These are phyloP conservation scores for Neonectria neomacrospora DNA, from an alignment of 2,329 filamentous ascomycete species.

Conservation along the genomic window DNA sequence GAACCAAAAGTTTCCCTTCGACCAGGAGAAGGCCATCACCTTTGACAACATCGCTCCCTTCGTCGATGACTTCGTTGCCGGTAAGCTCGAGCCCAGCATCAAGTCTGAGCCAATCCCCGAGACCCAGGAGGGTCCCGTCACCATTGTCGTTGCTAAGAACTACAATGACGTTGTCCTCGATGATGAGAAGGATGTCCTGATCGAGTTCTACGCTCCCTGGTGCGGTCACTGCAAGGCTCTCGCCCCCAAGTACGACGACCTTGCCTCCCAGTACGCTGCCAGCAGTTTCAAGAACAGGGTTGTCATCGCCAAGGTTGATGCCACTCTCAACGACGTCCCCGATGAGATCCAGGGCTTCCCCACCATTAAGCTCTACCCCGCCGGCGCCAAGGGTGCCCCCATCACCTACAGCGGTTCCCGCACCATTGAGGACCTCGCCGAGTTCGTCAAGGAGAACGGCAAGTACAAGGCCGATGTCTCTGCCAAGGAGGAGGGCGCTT, in stretches of 20 bases:
- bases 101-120: conserved; percentile 98
- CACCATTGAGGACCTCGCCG: conserved; percentile 89
- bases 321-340: conserved; percentile 94
- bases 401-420: conserved; percentile 89
- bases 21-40: conserved; percentile 83
- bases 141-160: conserved; percentile 89
- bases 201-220: conserved; percentile 99
- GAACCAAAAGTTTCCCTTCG: conserved; percentile 97
- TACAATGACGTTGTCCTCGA: conserved; percentile 94
- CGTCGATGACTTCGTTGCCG: conserved; percentile 83
- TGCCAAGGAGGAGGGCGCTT: conserved; percentile 63
- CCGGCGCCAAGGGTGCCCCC: conserved; percentile 85
- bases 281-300: conserved; percentile 85
- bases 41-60: conserved; percentile 79
- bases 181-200: conserved; percentile 93
- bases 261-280: conserved; percentile 80
- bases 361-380: conserved; percentile 97
- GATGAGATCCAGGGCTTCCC: conserved; percentile 98
- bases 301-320: conserved; percentile 96
- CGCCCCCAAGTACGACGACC: conserved; percentile 95
- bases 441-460: conserved; percentile 95
- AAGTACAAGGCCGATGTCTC: conserved; percentile 82
- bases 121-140: conserved; percentile 89
- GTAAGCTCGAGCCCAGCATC: conserved; percentile 94
- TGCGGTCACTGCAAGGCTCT: conserved; percentile 99